phyloP scores from a whole-genome alignment of 1,284 basidiomycete genomes.

The Apiotrichum porosum region DNA sequence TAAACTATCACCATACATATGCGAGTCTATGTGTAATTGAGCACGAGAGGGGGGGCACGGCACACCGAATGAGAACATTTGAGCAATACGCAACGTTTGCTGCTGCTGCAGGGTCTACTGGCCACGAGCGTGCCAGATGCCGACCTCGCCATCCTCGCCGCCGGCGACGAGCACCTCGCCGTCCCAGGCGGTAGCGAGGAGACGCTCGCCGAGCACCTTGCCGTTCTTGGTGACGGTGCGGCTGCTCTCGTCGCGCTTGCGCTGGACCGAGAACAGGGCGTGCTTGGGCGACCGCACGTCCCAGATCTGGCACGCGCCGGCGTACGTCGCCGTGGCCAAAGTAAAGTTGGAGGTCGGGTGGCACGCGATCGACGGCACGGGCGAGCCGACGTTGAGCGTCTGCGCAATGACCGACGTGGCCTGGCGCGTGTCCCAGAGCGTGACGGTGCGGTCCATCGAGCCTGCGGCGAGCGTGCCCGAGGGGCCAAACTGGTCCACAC shows the following conservation, averaged over 20 bases:
- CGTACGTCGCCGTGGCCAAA: conserved; percentile 74
- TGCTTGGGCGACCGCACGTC: conserved; percentile 63
- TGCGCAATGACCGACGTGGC: conserved; percentile 52
- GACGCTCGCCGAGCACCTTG: conserved; percentile 56
- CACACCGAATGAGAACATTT: no score
- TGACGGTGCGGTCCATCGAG: conserved; percentile 52
- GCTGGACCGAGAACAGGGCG: conserved; percentile 54
- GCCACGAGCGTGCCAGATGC: conserved; percentile 63
- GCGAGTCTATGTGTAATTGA: no score
- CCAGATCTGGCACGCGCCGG: conserved; percentile 78
- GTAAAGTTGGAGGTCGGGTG: conserved; percentile 61
- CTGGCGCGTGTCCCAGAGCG: conserved; percentile 52
- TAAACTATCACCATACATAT: no score
- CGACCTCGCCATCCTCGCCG: conserved; percentile 72
- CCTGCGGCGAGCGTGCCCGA: conserved; percentile 50
- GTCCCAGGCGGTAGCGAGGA: conserved; percentile 70
- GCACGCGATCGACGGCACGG: conserved; percentile 65
- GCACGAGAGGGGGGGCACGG: no score
- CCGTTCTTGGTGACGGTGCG: conserved; percentile 42
- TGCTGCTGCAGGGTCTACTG: no score
- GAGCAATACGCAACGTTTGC: no score
- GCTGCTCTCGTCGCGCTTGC: conserved; percentile 24
- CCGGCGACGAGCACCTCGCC: conserved; percentile 67
- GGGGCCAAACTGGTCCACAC: conserved; percentile 48
- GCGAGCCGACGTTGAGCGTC: conserved; percentile 58